Evolutionary conservation across 2,329 filamentous ascomycete species (phyloP).

Genomic region (Apiospora aurea): DNA sequence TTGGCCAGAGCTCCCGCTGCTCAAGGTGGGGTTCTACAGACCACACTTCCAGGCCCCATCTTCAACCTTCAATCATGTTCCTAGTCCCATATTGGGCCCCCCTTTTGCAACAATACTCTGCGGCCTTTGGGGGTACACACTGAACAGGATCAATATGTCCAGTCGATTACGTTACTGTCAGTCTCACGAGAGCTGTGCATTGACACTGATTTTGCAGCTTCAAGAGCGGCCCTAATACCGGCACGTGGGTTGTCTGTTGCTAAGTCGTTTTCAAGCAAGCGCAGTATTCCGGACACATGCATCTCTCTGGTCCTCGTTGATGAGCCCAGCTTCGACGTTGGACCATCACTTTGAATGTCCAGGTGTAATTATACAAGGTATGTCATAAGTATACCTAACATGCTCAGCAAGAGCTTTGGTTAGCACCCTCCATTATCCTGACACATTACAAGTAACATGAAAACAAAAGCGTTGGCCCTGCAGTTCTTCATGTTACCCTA

Average conservation of each 20-base stretch:
- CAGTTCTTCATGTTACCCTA: background rate
- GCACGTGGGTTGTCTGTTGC: background rate
- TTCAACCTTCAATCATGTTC: background rate
- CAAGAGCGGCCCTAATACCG: background rate
- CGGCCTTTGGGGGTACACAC: no score
- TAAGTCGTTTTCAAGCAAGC: background rate
- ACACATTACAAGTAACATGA: background rate
- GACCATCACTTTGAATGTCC: no score
- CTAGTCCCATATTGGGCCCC: no score
- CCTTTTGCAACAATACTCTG: background rate
- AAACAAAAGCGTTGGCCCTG: background rate
- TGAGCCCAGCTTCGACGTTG: background rate
- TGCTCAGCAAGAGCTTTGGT: background rate
- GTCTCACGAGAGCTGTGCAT: background rate
- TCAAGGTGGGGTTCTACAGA: background rate
- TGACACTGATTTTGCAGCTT: background rate
- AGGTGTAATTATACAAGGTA: no score
- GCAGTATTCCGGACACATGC: background rate
- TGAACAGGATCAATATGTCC: background rate
- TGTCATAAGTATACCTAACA: background rate
- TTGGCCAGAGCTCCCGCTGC: conserved; percentile 13
- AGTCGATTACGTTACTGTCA: background rate
- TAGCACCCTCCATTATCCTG: background rate
- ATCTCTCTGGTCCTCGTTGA: background rate
- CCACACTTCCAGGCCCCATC: no score